Evolutionary conservation across 2,329 filamentous ascomycete species (phyloP).

Genomic region (Venturia effusa): DNA sequence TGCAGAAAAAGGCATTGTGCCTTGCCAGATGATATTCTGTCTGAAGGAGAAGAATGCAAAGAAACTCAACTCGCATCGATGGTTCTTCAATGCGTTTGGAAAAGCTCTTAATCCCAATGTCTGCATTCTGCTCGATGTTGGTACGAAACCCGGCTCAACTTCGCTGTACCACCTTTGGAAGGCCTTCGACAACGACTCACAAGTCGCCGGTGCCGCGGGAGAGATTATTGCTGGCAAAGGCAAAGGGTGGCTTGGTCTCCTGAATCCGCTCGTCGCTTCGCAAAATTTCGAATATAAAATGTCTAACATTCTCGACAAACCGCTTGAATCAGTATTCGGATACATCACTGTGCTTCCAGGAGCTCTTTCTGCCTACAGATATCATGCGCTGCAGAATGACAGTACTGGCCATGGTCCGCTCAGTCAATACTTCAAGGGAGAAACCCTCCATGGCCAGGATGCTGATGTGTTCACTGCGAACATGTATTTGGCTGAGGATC

Average conservation of each 20-base stretch:
- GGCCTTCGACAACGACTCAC: slow-evolving; percentile 95
- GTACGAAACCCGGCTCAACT: slow-evolving; percentile 77
- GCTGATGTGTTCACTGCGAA: slow-evolving; percentile 97
- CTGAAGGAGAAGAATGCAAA: slow-evolving; percentile 96
- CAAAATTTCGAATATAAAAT: slow-evolving; percentile 99
- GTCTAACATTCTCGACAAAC: slow-evolving; percentile 98
- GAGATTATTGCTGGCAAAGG: slow-evolving; percentile 98
- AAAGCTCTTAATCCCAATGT: slow-evolving; percentile 88
- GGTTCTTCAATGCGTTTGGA: slow-evolving; percentile 99
- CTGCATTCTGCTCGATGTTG: slow-evolving; percentile 92
- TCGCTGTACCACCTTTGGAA: slow-evolving; percentile 99
- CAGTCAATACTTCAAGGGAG: slow-evolving; percentile 98
- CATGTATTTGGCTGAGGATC: slow-evolving; percentile 85
- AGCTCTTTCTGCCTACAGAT: slow-evolving; percentile 88
- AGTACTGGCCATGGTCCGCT: slow-evolving; percentile 88
- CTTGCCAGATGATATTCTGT: slow-evolving; percentile 97
- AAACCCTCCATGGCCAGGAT: slow-evolving; percentile 90
- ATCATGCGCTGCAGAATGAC: slow-evolving; percentile 93
- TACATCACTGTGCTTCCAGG: slow-evolving; percentile 97
- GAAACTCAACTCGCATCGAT: slow-evolving; percentile 95
- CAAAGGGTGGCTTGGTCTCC: slow-evolving; percentile 64
- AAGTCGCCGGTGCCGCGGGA: slow-evolving; percentile 89
- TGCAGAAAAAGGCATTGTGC: slow-evolving; percentile 96
- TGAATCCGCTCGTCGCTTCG: slow-evolving; percentile 90
- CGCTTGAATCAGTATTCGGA: slow-evolving; percentile 90